These are phyloP conservation scores for Lagenaria siceraria DNA, from an alignment of 306 rosid genomes.

Conservation along the genomic window DNA sequence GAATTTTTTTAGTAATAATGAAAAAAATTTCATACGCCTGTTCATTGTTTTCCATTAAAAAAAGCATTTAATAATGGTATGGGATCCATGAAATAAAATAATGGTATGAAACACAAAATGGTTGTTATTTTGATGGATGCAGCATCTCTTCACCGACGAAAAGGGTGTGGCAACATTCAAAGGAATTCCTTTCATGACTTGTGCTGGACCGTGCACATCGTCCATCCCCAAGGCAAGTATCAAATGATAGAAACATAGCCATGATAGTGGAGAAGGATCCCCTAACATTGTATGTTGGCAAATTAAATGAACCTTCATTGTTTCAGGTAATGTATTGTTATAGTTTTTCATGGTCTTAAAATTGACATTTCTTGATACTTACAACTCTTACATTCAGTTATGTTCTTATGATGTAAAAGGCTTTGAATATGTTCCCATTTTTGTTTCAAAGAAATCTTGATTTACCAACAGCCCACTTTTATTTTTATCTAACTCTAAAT, in stretches of 20 bases:
- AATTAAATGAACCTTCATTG: background rate
- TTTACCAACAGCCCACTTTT: too few species aligned
- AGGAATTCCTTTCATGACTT: slow-evolving; percentile 86
- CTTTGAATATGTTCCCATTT: background rate
- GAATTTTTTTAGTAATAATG: too few species aligned
- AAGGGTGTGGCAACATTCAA: slow-evolving; percentile 76
- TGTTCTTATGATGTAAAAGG: background rate
- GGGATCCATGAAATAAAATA: too few species aligned
- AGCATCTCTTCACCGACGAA: slow-evolving; percentile 87
- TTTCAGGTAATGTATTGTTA: background rate
- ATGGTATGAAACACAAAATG: too few species aligned
- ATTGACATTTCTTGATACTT: background rate
- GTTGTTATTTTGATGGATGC: slow-evolving; percentile 25
- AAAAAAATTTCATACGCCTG: too few species aligned
- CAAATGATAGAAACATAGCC: slow-evolving; percentile 21
- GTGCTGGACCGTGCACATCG: slow-evolving; percentile 78
- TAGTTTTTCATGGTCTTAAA: background rate
- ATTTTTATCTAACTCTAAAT: too few species aligned
- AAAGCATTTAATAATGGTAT: too few species aligned
- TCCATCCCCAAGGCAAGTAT: slow-evolving; percentile 61
- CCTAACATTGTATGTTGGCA: background rate
- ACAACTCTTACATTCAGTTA: background rate
- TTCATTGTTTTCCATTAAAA: too few species aligned
- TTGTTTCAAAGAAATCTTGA: background rate
- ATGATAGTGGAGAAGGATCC: background rate